Evolutionary conservation across 345 rosid genomes (phyloP), one percentile per base, ranked within the genome.

Genomic region (Linum usitatissimum): DNA sequence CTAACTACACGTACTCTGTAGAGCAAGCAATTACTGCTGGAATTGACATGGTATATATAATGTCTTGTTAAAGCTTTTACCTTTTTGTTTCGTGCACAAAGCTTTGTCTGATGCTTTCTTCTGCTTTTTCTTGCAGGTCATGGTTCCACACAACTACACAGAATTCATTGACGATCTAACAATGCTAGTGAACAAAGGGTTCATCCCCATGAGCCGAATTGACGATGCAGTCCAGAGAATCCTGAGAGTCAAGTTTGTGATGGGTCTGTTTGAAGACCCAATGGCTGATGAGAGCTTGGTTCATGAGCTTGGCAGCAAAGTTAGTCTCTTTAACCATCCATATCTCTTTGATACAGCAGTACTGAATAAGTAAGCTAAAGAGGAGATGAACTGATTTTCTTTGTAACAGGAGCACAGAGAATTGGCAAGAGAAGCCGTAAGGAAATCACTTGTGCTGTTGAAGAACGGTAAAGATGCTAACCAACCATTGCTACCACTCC

Each of bases 201-300:
- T 67, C 59, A 76, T 87, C 21, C 83, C 94, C 17, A 82, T 86
- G 77, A 83, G 81, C 57, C 84, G 97, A 28, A 93, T 93, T 55
- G 87, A 93, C 72, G 99, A 93, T 75, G 99, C 99, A 36, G 97
- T 87, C 9, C 64, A 28, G 64, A 82, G 97, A 73, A 87, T 90
- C 72, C 72, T 90, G 79, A 80, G 75, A 18, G 96, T 93, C 55
- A 90, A 93, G 72, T 86, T 93, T 74, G 81, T 68, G 63, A 84
- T 84, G 94, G 99, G 96, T 60, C 87, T 93, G 14, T 90, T 90
- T 80, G 99, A 93, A 76, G 82, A 81, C 69, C 99, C 99, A 66
- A 70, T 80, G 71, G 97, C 97, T 58, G 96, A 92, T 77, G 59
- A 63, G 66, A 87, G 87, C 74, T 74, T 85, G 45, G 80, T 83